Evolutionary conservation across 495 filamentous ascomycete genomes (phyloP).

Genomic region (Xylaria nigripes): DNA sequence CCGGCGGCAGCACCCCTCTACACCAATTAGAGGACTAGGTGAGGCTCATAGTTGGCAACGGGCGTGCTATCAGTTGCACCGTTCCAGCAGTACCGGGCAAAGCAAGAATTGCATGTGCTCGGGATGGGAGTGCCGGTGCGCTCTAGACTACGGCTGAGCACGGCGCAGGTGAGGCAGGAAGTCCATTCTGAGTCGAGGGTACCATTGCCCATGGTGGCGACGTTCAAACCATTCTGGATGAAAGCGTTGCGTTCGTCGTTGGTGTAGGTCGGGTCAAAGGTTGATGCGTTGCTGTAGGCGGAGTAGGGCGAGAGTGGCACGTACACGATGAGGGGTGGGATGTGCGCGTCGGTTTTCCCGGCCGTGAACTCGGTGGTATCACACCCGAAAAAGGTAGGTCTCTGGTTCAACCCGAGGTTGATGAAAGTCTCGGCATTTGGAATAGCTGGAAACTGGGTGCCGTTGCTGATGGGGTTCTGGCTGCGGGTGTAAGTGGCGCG

Average conservation of each 20-base stretch:
- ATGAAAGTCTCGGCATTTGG: conserved; percentile 83
- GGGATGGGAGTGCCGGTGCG: conserved; percentile 58
- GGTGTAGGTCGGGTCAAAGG: conserved; percentile 57
- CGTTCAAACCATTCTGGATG: conserved; percentile 75
- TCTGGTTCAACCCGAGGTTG: conserved; percentile 74
- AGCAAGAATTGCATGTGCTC: conserved; percentile 63
- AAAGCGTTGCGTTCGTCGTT: conserved; percentile 60
- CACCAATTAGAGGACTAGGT: conserved; percentile 9
- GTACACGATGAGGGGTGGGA: conserved; percentile 74
- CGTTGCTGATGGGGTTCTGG: conserved; percentile 57
- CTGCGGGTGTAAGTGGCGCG: conserved; percentile 78
- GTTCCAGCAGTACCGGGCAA: conserved; percentile 81
- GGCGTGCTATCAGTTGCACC: conserved; percentile 49
- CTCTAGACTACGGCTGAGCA: conserved; percentile 66
- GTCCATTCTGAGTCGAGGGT: conserved; percentile 66
- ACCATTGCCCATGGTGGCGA: conserved; percentile 72
- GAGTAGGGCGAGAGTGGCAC: conserved; percentile 82
- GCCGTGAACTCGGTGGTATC: conserved; percentile 57
- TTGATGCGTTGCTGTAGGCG: conserved; percentile 62
- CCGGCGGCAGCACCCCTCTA: background rate
- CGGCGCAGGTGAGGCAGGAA: conserved; percentile 77
- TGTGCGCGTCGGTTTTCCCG: conserved; percentile 25
- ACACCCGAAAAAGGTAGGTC: conserved; percentile 92
- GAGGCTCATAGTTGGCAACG: conserved; percentile 27
- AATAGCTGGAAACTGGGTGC: conserved; percentile 73